Percentiles rank a stretch among this genome's conserved stretches.
phyloP scores from a whole-genome alignment of 768 basidiomycete species.

The Boletus sp. region DNA sequence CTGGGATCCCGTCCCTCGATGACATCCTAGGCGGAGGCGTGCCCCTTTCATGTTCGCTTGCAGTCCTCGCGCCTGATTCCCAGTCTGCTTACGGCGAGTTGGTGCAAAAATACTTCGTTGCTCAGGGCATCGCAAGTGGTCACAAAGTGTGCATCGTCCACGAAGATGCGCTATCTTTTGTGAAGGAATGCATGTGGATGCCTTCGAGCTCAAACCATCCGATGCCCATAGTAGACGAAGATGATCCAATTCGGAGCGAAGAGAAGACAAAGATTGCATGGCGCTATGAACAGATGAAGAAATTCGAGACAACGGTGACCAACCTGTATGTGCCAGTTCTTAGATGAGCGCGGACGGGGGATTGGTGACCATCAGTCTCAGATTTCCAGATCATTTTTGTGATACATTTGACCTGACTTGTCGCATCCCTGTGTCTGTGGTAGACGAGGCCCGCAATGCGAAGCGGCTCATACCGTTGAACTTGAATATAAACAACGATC shows the following conservation, averaged over 20 bases:
- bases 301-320: conserved; percentile 81
- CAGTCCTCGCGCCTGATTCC: conserved; percentile 77
- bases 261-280: conserved; percentile 92
- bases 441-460: conserved; percentile 43
- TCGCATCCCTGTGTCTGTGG: conserved; percentile 49
- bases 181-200: conserved; percentile 80
- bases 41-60: conserved; percentile 72
- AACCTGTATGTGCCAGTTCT: conserved; percentile 43
- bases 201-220: conserved; percentile 29
- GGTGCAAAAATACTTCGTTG: conserved; percentile 82
- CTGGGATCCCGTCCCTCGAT: conserved; percentile 90
- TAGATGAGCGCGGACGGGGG: not conserved
- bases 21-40: conserved; percentile 92
- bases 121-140: conserved; percentile 75
- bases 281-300: conserved; percentile 93
- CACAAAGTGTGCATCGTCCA: conserved; percentile 71
- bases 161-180: conserved; percentile 52
- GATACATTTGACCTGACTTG: conserved; percentile 69
- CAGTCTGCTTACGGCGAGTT: conserved; percentile 86
- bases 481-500: conserved; percentile 11
- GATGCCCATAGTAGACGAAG: conserved; percentile 31
- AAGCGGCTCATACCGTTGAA: conserved; percentile 37
- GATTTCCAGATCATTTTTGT: conserved; percentile 61
- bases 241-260: conserved; percentile 35
- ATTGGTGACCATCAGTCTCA: conserved; percentile 25